Evolutionary conservation across 2,329 filamentous ascomycete genomes (phyloP), one percentile per base, ranked within the genome.

Genomic region (Stagonosporopsis rhizophila): DNA sequence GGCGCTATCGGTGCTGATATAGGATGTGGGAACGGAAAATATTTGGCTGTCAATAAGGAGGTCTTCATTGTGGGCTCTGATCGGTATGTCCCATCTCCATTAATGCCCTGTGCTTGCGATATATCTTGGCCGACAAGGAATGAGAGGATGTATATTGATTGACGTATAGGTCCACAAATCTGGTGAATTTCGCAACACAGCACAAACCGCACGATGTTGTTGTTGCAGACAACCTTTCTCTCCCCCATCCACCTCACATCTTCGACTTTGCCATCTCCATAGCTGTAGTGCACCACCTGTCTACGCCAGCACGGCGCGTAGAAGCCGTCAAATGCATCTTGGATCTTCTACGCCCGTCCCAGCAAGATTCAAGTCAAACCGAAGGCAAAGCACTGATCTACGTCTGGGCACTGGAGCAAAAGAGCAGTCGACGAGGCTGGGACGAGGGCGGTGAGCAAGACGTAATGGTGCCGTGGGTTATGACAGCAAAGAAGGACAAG

Each of bases 11-110:
- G 95, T 9, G 82, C 96, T 28, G 95, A 99, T 77, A 83, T 98
- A 53, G 95, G 95, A 58, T 98, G 95, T 78, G 95, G 95, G 57
- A 99, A 99, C 79, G 95, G 95, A 65, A 98, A 98, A 81, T 97
- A 98, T 75, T 81, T 98, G 58, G 81, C 84, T 58, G 89, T 96
- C 54, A 96, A 96, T 77, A 83, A 82, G 20, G 78, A 85, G 66
- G 79, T 96, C 44, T 92, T 90, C 78, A 89, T 97, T 50, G 75
- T 98, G 56, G 94, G 87, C 54, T 94, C 89, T 52, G 95, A 98
- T 80, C 86, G 92, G 80, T 96, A 86, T 67, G 81, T 80, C 22
- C 79, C 15, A 9, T 8, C 25, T 20, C n/a, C 37, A 40, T 23
- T 20, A 14, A 17, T n/a, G 23, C 11, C n/a, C 5, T 8, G 14